phyloP scores from a whole-genome alignment of 306 rosid species.

The Ormosia emarginata region DNA sequence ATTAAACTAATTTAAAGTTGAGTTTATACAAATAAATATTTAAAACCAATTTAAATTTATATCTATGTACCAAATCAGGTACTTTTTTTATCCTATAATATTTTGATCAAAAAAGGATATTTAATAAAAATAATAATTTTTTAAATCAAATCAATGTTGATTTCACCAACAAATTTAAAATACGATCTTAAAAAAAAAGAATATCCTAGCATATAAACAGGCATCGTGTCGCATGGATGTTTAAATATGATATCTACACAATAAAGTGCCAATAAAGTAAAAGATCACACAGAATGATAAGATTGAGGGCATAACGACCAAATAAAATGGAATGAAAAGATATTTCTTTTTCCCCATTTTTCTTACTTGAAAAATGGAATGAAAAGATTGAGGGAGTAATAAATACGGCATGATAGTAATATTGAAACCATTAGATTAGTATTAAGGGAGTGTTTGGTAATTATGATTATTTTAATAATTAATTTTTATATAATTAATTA shows the following conservation, averaged over 20 bases:
- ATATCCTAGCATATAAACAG: constrained; percentile 2
- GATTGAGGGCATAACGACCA: not conserved
- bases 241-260: not conserved
- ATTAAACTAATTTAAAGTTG: not conserved
- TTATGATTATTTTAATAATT: too few species aligned
- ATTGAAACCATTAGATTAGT: too few species aligned
- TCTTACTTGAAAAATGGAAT: not conserved
- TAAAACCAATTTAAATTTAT: too few species aligned
- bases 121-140: not conserved
- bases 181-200: not conserved
- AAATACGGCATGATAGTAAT: not conserved
- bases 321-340: constrained; percentile 4
- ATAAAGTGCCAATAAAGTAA: not conserved
- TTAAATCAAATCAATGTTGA: not conserved
- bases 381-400: not conserved
- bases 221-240: constrained; percentile 8
- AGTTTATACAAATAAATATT: too few species aligned
- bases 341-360: too few species aligned
- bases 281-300: constrained; percentile 14
- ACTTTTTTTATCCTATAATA: too few species aligned
- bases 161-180: not conserved
- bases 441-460: too few species aligned
- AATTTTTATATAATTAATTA: too few species aligned
- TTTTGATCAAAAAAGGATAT: too few species aligned
- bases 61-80: too few species aligned